Evolutionary conservation across 768 basidiomycete genomes (phyloP).

Genomic region (Termitomyces sp.): DNA sequence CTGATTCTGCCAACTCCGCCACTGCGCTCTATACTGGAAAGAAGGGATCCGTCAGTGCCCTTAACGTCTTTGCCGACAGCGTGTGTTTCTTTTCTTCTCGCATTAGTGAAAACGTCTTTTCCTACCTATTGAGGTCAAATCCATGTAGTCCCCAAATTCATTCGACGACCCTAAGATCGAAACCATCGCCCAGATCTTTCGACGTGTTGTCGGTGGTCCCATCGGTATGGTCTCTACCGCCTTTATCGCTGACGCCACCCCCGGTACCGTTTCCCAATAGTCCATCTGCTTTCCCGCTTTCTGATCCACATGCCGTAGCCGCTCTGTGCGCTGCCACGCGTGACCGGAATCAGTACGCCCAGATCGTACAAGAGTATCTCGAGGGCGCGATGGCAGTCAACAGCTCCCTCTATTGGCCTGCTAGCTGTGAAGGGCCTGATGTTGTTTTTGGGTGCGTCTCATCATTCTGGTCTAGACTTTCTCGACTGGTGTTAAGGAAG

Average conservation of each 20-base stretch:
- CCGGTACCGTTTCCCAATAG: conserved; percentile 20
- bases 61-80: conserved; percentile 38
- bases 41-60: conserved; percentile 35
- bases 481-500: conserved; percentile 14
- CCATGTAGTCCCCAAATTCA: conserved; percentile 29
- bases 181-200: conserved; percentile 39
- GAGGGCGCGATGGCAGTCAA: conserved; percentile 27
- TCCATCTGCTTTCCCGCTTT: not conserved
- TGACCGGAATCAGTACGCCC: conserved; percentile 26
- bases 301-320: conserved; percentile 15
- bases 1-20: conserved; percentile 43
- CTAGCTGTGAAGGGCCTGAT: conserved; percentile 35
- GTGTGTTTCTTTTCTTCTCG: conserved; percentile 18
- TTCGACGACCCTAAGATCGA: conserved; percentile 41
- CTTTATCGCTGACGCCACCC: conserved; percentile 38
- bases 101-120: not conserved
- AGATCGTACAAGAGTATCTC: conserved; percentile 33
- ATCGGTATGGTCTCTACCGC: conserved; percentile 44
- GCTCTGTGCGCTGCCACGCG: conserved; percentile 38
- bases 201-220: conserved; percentile 31
- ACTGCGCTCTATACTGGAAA: conserved; percentile 41
- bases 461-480: not conserved
- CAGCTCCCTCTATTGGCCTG: conserved; percentile 32
- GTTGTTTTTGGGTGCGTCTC: conserved; percentile 35
- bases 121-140: no score